Base-by-base conservation (phyloP, 352 stramenopile genomes). In the Globisporangium viniferum region DNA sequence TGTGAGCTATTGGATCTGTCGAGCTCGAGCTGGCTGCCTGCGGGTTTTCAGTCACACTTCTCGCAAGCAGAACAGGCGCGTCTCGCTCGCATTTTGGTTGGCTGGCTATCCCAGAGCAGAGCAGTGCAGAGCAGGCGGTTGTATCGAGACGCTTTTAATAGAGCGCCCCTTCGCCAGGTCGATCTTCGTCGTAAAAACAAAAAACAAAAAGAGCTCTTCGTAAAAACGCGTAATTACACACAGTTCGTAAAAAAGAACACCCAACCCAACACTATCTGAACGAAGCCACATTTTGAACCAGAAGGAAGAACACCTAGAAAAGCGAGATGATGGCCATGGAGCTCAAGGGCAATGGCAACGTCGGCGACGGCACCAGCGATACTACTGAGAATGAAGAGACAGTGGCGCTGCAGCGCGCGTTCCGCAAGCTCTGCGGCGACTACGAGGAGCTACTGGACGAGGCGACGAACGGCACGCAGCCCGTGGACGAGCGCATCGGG, bases 391-490 rank as follows among this genome's bases (percentile, higher is more conserved):
- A 12, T 35, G 58, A 51, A 24, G 56, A 59, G 8, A 59, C 60
- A 0, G 36, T 59, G 20, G 74, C 77, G 58, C 71, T 89, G 62
- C 77, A 80, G 67, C 73, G 70, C 48, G 74, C 82, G 58, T 89
- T 94, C 64, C 80, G 79, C 48, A 57, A 66, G 56, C 69, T 93
- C 14, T 92, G 86, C 35, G 64, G 65, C 1, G 78, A 88, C 53
- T 93, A 93, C 70, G 84, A 90, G 44, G 86, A 94, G 61, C 62
- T 90, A 5, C 67, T 88, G 58, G 86, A 94, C 58, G 86, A 93
- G 54, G 70, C 77, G 0, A 68, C 74, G 29, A 81, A 91, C 64
- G 33, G 74, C 18, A 85, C 83, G 24, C 80, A 89, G 59, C 76
- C 77, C 0, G 74, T 81, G 44, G 81, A 93, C 62, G 86, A 94